phyloP scores from a whole-genome alignment of 139 green algal genomes.

The Volvox africanus region DNA sequence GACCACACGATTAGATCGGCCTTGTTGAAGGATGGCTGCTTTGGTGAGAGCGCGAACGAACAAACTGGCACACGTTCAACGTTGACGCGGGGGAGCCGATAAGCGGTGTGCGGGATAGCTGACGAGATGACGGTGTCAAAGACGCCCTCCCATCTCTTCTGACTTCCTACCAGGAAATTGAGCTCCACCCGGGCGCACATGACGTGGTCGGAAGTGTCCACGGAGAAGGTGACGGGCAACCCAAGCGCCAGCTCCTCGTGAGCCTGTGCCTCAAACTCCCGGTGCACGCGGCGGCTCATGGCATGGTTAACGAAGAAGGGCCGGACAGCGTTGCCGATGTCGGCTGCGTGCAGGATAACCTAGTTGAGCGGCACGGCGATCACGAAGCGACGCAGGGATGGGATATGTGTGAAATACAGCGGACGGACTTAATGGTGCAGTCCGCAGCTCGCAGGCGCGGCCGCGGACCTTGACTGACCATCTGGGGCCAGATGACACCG shows the following conservation, averaged over 20 bases:
- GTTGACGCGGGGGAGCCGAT: too few species aligned
- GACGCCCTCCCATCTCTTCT: not conserved
- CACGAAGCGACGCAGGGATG: too few species aligned
- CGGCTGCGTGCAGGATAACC: conserved; percentile 68
- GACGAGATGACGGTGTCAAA: too few species aligned
- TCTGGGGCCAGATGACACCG: too few species aligned
- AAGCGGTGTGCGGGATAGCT: too few species aligned
- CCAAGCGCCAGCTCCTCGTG: conserved; percentile 59
- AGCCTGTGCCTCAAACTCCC: conserved; percentile 68
- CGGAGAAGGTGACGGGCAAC: conserved; percentile 65
- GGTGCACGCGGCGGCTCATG: conserved; percentile 63
- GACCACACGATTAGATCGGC: too few species aligned
- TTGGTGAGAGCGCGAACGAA: not conserved
- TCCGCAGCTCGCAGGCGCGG: too few species aligned
- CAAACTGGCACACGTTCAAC: too few species aligned
- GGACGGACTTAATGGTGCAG: too few species aligned
- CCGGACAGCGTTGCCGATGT: conserved; percentile 74
- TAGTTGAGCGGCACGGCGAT: not conserved
- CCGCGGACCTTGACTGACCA: too few species aligned
- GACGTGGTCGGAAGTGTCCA: conserved; percentile 60
- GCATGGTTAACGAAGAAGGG: conserved; percentile 64
- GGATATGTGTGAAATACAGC: too few species aligned
- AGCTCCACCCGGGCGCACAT: conserved; percentile 70
- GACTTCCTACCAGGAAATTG: conserved; percentile 65
- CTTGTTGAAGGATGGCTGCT: not conserved